Base-by-base conservation (phyloP, 345 rosid species). In the Clarkia xantiana region DNA sequence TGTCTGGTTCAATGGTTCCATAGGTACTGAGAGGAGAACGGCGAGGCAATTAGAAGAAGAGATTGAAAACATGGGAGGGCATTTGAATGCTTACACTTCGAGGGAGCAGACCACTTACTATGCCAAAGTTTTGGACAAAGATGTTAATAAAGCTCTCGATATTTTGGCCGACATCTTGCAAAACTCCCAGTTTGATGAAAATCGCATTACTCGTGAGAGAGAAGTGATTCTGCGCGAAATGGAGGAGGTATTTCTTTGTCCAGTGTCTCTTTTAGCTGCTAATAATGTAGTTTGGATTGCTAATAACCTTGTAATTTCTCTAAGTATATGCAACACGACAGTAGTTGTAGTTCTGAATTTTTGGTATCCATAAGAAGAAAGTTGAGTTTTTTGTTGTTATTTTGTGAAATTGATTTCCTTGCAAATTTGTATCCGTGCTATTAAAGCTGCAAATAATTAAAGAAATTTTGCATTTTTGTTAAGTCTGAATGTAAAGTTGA, bases 41-140 rank as follows among this genome's bases (percentile, higher is more conserved):
- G 84, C 80, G 18, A 63, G 79, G 49, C 62, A 67, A 1, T 42
- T 82, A 62, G 99, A 84, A 64, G 99, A 84, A 68, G 96, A 93
- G 72, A 78, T 93, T 36, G 99, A 93, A 77, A 76, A 84, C 50
- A 84, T 87, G 76, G 99, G 99, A 1, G 99, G 96, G 4, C 96
- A 87, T 67, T 63, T 93, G 68, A 93, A 87, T 60, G 95, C 95
- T 9, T 87, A 87, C 58, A 93, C 96, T 0, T 82, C 86, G 8
- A 82, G 99, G 73, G 99, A 87, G 56, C 95, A 87, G 73, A 87
- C 99, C 5, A 82, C 95, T 11, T 93, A 93, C 57, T 87, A 87
- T 19, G 96, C 96, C 0, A 87, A 87, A 52, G 94, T 93, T 14
- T 6, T 87, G 91, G 91, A 77, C 41, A 78, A 79, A 20, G 76